A percentile compares a stretch with the other conserved stretches of the same genome.
phyloP scores from a whole-genome alignment of 2,329 filamentous ascomycete genomes.

The Pseudohalonectria lignicola region DNA sequence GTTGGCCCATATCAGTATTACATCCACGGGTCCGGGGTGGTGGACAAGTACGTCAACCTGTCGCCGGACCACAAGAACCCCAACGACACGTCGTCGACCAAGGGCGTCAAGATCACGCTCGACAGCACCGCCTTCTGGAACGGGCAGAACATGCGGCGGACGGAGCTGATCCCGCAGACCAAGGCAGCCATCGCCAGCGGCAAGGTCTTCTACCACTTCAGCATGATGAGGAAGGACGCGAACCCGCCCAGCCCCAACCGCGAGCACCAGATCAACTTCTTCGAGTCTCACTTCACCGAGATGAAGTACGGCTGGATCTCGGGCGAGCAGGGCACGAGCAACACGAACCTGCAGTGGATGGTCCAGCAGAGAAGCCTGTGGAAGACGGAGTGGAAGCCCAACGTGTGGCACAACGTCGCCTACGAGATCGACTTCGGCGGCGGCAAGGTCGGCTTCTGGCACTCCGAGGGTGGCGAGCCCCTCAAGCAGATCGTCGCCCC shows the following conservation, averaged over 20 bases:
- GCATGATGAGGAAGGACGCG: constrained; percentile 43
- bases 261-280: constrained; percentile 45
- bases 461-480: constrained; percentile 49
- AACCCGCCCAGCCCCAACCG: constrained; percentile 51
- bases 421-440: constrained; percentile 61
- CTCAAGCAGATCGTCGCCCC: constrained; percentile 45
- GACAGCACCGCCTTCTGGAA: constrained; percentile 57
- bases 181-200: constrained; percentile 52
- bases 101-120: constrained; percentile 61
- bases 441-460: constrained; percentile 56
- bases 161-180: constrained; percentile 64
- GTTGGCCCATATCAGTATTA: constrained; percentile 66
- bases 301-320: constrained; percentile 56
- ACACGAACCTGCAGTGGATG: constrained; percentile 52
- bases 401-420: constrained; percentile 65
- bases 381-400: constrained; percentile 48
- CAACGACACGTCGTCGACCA: constrained; percentile 45
- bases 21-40: constrained; percentile 51
- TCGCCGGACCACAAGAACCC: constrained; percentile 53
- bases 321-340: constrained; percentile 30
- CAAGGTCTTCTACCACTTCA: constrained; percentile 64
- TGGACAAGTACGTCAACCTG: constrained; percentile 51
- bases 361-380: constrained; percentile 50
- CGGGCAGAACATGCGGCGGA: constrained; percentile 60
- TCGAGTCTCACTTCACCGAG: constrained; percentile 61